Evolutionary conservation across 2,329 filamentous ascomycete genomes (phyloP).

Genomic region (Penicillium concentricum): DNA sequence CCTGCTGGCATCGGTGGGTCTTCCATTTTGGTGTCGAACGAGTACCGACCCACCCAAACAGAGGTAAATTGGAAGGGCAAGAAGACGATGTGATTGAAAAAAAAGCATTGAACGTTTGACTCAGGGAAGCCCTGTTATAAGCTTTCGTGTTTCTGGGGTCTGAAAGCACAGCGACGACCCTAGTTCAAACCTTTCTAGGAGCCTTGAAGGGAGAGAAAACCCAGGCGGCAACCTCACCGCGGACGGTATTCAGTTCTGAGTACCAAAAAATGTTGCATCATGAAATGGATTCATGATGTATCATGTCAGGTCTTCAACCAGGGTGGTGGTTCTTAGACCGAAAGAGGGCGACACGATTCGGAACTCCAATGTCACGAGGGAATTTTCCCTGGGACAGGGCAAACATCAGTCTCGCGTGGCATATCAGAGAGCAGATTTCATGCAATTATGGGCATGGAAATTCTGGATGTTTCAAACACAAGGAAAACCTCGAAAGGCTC

Average conservation of each 20-base stretch:
- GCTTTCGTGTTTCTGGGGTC: neutral
- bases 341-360: neutral
- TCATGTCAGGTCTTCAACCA: neutral
- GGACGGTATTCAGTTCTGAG: neutral
- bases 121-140: neutral
- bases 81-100: neutral
- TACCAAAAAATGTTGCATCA: neutral
- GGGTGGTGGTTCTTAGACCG: neutral
- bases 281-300: neutral
- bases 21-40: neutral
- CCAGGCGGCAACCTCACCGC: neutral
- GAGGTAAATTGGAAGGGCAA: neutral
- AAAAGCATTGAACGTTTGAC: neutral
- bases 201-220: neutral
- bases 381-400: neutral
- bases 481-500: neutral
- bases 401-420: neutral
- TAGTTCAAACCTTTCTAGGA: neutral
- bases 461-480: neutral
- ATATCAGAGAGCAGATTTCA: neutral
- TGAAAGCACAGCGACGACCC: neutral
- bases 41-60: neutral
- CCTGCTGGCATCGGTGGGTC: neutral
- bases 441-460: no score
- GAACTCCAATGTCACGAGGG: neutral